Conservation (phyloP, 176 grass and related monocot species). For the Juncus inflexus region DNA sequence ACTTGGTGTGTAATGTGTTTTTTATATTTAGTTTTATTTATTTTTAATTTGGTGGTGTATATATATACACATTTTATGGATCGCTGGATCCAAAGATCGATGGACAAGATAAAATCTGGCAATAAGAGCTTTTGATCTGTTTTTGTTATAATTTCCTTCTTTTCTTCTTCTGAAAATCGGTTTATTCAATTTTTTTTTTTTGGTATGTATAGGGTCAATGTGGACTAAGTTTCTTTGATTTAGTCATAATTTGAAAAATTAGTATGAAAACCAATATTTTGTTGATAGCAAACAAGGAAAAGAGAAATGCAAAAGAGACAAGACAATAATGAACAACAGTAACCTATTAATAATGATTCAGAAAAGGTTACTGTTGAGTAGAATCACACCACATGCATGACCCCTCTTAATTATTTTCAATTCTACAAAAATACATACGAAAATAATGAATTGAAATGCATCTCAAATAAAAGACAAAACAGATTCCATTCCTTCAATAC, state of each 20-base stretch:
- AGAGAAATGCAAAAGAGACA: no score
- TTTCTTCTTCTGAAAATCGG: not conserved
- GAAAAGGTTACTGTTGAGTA: conserved; percentile 16
- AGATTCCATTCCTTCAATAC: conserved; percentile 14
- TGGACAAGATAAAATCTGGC: no score
- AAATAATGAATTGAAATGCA: not conserved
- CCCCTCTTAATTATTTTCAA: conserved; percentile 11
- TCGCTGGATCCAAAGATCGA: no score
- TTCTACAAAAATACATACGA: not conserved
- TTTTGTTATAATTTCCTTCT: no score
- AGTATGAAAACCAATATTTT: not conserved
- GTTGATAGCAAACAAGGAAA: not conserved
- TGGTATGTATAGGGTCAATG: no score
- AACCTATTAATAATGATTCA: not conserved
- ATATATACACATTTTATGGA: no score
- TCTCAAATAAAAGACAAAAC: conserved; percentile 20
- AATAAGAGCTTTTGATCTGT: no score
- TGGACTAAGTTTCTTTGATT: conserved; percentile 12
- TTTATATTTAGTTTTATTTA: not conserved
- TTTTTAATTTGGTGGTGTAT: no score
- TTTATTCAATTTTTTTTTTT: no score
- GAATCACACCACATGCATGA: conserved; percentile 21
- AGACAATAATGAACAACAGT: not conserved
- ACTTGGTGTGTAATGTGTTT: not conserved
- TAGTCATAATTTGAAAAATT: conserved; percentile 1